Conservation (phyloP, 345 rosid species). For the Brassica juncea region DNA sequence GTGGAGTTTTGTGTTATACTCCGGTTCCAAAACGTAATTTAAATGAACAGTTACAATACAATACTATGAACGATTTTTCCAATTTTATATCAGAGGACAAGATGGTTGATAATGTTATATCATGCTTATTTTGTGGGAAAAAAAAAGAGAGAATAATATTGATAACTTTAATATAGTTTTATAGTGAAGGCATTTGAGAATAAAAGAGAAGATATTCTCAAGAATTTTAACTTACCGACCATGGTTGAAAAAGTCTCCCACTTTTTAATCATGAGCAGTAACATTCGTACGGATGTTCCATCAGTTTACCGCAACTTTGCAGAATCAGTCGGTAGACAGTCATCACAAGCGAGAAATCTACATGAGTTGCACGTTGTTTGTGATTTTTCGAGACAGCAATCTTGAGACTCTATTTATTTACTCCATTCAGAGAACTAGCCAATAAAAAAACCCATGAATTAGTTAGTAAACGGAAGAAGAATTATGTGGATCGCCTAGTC, state of each 20-base stretch:
- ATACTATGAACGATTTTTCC: background rate
- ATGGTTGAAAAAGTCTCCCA: background rate
- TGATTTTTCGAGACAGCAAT: constrained; percentile 70
- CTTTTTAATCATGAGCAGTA: constrained; percentile 10
- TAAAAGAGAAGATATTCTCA: constrained; percentile 22
- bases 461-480: constrained; percentile 19
- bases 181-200: constrained; percentile 33
- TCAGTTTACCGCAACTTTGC: constrained; percentile 84
- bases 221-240: constrained; percentile 28
- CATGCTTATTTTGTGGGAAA: background rate
- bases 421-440: constrained; percentile 72
- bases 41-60: background rate
- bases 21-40: background rate
- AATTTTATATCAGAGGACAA: background rate
- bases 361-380: constrained; percentile 83
- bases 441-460: background rate
- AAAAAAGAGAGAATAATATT: background rate
- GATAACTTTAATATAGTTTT: background rate
- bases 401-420: constrained; percentile 46
- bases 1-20: constrained; percentile 17
- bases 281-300: constrained; percentile 61
- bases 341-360: constrained; percentile 71
- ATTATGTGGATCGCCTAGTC: constrained; percentile 10
- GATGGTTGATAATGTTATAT: constrained; percentile 1
- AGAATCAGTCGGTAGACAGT: constrained; percentile 81